A percentile compares a stretch with the other conserved stretches of the same genome.
These are phyloP conservation scores for Mesembryanthemum crystallinum DNA, from an alignment of 148 eudicot genomes.

Conservation along the genomic window DNA sequence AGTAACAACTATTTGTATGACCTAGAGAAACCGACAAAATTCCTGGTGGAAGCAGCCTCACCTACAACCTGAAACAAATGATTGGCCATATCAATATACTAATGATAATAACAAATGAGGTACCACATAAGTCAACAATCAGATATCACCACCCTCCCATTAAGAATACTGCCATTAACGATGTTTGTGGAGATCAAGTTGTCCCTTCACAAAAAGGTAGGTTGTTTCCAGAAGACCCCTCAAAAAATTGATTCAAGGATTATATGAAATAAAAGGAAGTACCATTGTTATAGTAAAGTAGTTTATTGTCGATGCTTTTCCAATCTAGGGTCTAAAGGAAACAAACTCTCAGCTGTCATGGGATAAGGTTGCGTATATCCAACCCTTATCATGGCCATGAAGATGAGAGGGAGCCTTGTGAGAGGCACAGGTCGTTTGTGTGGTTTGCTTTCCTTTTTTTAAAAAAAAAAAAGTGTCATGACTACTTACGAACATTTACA, in stretches of 20 bases:
- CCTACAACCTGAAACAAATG: slow-evolving; percentile 3
- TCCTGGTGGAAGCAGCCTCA: background rate
- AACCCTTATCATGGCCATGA: background rate
- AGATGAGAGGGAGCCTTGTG: background rate
- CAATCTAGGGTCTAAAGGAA: background rate
- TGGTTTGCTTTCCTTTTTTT: background rate
- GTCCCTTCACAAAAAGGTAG: background rate
- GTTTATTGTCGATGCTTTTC: no score
- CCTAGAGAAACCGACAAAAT: background rate
- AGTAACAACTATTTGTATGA: background rate
- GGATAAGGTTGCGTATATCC: background rate
- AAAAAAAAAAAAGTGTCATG: background rate
- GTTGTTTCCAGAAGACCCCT: slow-evolving; percentile 1
- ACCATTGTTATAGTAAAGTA: background rate
- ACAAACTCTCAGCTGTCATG: background rate
- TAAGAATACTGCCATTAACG: background rate
- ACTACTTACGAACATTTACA: background rate
- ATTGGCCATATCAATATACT: background rate
- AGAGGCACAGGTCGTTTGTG: background rate
- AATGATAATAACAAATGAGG: background rate
- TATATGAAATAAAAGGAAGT: background rate
- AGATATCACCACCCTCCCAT: background rate
- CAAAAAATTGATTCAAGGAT: background rate
- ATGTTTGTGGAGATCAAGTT: background rate
- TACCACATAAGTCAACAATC: background rate